Conservation (phyloP, 257 asterid species). For the Penstemon newberryi region DNA sequence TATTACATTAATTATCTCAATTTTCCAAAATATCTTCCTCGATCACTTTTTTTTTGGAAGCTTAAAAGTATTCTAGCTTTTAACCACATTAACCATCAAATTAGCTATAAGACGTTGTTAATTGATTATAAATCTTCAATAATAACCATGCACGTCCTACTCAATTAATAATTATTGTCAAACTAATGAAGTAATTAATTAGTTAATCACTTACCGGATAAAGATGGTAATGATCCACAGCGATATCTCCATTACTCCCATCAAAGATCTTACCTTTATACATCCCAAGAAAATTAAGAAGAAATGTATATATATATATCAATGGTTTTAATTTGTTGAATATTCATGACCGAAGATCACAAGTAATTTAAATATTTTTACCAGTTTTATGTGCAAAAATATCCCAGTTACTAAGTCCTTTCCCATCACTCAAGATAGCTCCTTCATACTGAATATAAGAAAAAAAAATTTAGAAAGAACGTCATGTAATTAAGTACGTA, state of each 20-base stretch:
- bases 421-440: conserved; percentile 42
- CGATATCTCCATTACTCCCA: conserved; percentile 53
- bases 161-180: background rate
- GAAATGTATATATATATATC: too few species aligned
- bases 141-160: too few species aligned
- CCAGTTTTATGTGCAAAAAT: conserved; percentile 43
- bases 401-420: conserved; percentile 56
- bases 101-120: too few species aligned
- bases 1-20: too few species aligned
- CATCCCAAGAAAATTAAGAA: too few species aligned
- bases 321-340: background rate
- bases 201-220: conserved; percentile 32
- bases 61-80: too few species aligned
- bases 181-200: too few species aligned
- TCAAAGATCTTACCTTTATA: conserved; percentile 39
- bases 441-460: conserved; percentile 44
- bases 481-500: too few species aligned
- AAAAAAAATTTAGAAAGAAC: background rate
- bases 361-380: background rate
- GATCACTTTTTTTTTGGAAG: too few species aligned
- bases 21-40: too few species aligned
- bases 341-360: background rate
- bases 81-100: too few species aligned
- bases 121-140: too few species aligned
- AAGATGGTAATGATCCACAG: conserved; percentile 55